These are phyloP conservation scores for Wickerhamomyces sydowiorum DNA, from an alignment of 805 yeast genomes.

Conservation along the genomic window DNA sequence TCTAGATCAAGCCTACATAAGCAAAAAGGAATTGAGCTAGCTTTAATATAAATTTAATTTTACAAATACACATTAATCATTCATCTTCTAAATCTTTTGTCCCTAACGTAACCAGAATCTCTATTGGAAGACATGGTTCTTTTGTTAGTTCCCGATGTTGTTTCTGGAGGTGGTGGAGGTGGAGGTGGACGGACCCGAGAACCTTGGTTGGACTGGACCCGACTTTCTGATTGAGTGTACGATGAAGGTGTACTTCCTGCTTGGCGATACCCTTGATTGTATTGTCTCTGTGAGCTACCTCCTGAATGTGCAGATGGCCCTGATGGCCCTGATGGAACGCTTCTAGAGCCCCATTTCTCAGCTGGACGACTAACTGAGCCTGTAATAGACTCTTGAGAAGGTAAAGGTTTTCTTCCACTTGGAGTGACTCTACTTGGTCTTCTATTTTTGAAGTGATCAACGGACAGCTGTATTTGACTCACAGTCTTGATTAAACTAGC, in stretches of 20 bases:
- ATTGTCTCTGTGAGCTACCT: background rate
- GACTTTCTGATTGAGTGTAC: background rate
- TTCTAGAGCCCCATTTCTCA: conserved; percentile 4
- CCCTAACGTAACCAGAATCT: background rate
- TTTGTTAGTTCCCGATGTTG: background rate
- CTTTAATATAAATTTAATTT: no score
- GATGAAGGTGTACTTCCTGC: background rate
- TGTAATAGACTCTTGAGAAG: conserved; percentile 4
- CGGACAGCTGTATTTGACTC: background rate
- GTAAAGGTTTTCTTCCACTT: conserved; percentile 3
- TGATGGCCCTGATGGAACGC: background rate
- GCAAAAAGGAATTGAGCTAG: no score
- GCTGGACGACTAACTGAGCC: conserved; percentile 2
- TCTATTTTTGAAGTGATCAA: background rate
- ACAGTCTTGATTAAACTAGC: background rate
- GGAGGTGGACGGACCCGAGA: background rate
- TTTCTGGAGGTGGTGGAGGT: conserved; percentile 1
- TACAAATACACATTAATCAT: no score
- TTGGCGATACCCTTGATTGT: conserved; percentile 1
- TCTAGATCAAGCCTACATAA: no score
- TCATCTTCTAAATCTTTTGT: conserved; percentile 4
- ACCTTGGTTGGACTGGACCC: background rate
- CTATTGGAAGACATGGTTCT: no score
- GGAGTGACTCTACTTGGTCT: background rate
- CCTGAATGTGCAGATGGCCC: no score